Percentiles rank a stretch among this genome's conserved stretches.
Evolutionary conservation across 331 rosid genomes (phyloP).

Genomic region (Acacia pycnantha): DNA sequence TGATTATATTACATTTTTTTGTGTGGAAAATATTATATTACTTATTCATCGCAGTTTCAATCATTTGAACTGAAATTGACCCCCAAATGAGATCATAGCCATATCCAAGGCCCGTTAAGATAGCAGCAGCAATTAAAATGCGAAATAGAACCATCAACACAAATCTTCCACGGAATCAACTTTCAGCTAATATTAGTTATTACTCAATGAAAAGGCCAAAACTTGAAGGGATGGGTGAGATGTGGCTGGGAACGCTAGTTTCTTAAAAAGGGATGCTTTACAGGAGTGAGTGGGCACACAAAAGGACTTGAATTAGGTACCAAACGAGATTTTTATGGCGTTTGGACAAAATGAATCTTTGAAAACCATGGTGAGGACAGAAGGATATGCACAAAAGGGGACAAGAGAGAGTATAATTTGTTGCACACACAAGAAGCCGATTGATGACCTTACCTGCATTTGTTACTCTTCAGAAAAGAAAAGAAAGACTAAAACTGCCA

Average conservation of each 20-base stretch:
- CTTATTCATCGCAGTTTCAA: not conserved
- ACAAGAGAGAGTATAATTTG: conserved; percentile 21
- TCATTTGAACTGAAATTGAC: not conserved
- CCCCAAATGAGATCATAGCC: not conserved
- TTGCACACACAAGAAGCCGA: conserved; percentile 12
- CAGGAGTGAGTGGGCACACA: not conserved
- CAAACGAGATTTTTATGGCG: not conserved
- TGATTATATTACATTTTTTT: too few relatives aligned
- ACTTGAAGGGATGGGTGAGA: not conserved
- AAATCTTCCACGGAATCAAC: not conserved
- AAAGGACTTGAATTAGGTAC: conserved; percentile 20
- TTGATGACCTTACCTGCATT: not conserved
- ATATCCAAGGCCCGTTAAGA: not conserved
- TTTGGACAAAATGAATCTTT: conserved; percentile 29
- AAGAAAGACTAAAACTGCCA: not conserved
- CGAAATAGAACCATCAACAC: not conserved
- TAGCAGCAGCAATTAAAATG: not conserved
- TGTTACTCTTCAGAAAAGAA: not conserved
- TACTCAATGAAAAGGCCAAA: not conserved
- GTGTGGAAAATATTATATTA: too few relatives aligned
- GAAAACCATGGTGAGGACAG: conserved; percentile 14
- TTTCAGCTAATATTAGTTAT: not conserved
- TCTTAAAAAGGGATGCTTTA: not conserved
- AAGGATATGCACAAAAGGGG: conserved; percentile 26
- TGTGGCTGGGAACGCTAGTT: conserved; percentile 15